phyloP scores from a whole-genome alignment of 768 basidiomycete genomes.

The Russula ochroleuca region DNA sequence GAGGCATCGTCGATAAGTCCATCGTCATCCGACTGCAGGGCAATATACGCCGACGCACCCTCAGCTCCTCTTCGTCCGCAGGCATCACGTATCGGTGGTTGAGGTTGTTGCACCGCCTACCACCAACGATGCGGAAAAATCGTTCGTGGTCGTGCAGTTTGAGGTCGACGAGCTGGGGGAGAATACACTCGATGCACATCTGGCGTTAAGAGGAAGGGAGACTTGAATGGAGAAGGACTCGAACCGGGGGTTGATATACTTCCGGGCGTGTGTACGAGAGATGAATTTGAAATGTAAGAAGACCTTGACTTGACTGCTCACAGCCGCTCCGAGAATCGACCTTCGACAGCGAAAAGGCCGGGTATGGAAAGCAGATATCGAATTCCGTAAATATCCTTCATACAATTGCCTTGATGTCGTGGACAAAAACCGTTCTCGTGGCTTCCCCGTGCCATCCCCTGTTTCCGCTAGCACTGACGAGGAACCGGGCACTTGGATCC shows the following conservation, averaged over 20 bases:
- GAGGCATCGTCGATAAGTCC: not conserved
- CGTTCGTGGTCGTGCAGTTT: slow-evolving; percentile 41
- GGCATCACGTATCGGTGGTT: slow-evolving; percentile 59
- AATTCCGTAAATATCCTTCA: slow-evolving; percentile 18
- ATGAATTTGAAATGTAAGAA: slow-evolving; percentile 24
- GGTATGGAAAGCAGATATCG: slow-evolving; percentile 13
- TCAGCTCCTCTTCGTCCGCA: slow-evolving; percentile 59
- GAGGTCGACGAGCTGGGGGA: slow-evolving; percentile 38
- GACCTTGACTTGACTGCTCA: slow-evolving; percentile 12
- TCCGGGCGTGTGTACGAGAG: slow-evolving; percentile 18
- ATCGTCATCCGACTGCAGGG: not conserved
- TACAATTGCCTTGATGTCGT: slow-evolving; percentile 61
- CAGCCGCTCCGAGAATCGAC: slow-evolving; percentile 12
- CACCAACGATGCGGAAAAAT: slow-evolving; percentile 53
- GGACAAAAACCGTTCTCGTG: slow-evolving; percentile 84
- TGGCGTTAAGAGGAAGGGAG: slow-evolving; percentile 27
- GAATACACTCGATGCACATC: slow-evolving; percentile 36
- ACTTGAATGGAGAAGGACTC: slow-evolving; percentile 6
- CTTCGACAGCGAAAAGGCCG: slow-evolving; percentile 23
- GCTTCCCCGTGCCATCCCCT: slow-evolving; percentile 93
- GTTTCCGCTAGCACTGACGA: slow-evolving; percentile 90
- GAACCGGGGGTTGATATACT: slow-evolving; percentile 24
- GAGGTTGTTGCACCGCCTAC: slow-evolving; percentile 52
- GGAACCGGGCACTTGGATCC: slow-evolving; percentile 77
- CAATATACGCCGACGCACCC: slow-evolving; percentile 39